Evolutionary conservation across 75 land plant genomes (phyloP), one percentile per base, ranked within the genome.

Genomic region (Pseudotsuga menziesii): DNA sequence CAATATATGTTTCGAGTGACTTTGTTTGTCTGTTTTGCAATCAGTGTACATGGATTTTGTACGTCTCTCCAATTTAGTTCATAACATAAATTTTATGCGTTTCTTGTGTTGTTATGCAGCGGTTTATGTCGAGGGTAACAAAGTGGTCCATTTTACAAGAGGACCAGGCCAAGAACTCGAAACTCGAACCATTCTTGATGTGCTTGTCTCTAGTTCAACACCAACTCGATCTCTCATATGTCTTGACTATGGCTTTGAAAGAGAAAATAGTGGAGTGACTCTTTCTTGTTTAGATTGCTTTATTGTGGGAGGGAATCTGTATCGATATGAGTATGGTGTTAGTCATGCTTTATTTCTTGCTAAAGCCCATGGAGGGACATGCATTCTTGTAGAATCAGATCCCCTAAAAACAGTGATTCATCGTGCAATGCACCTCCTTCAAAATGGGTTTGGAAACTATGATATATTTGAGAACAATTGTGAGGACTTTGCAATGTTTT

Each of bases 401-500:
- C 76, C 91, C 13, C 84, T 74, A 63, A 93, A 93, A 11, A 56
- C 77, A n/a, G 97, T 93, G 4, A 78, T 90, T 63, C 92, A 96
- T 55, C 89, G 99, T 56, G 99, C 97, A 25, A 85, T 61, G 29
- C 83, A 89, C 67, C 79, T 96, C 20, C 87, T 88, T 27, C 79
- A 84, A 72, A 93, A 90, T 72, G 99, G 99, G 11, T 96, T 96
- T 83, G 91, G 96, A 61, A 83, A 88, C 75, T 96, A 96, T 70
- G 85, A 91, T 76, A 70, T 93, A 4, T 93, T 93, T 83, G 89
- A 81, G 57, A 96, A 87, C 81, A 96, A 96, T 72, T 96, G 98
- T 55, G 96, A 96, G 69, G 94, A 95, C 79, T 94, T 92, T 75
- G 93, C 98, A n/a, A 91, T 90, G 0, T 95, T 91, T 71, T 95